These are phyloP conservation scores for Acacia confusa DNA, from an alignment of 306 rosid species.

Conservation along the genomic window DNA sequence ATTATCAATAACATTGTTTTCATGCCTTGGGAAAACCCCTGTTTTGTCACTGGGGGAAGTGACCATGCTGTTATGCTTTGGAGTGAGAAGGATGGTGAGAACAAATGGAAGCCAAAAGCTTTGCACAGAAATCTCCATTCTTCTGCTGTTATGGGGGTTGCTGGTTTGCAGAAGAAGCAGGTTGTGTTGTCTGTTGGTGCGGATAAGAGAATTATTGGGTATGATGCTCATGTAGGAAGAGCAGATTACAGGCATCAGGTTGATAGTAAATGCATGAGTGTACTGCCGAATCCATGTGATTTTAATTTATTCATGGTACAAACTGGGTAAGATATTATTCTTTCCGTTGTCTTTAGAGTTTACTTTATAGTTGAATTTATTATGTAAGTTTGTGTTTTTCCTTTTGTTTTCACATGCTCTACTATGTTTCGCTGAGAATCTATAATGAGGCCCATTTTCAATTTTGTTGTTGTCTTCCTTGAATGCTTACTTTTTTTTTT, in stretches of 20 bases:
- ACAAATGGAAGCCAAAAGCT: conserved; percentile 62
- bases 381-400: background rate
- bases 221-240: conserved; percentile 49
- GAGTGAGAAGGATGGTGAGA: conserved; percentile 58
- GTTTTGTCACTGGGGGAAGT: conserved; percentile 75
- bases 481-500: background rate
- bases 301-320: conserved; percentile 91
- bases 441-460: conserved; percentile 5
- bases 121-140: conserved; percentile 67
- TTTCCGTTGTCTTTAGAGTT: conserved; percentile 11
- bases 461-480: background rate
- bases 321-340: conserved; percentile 56
- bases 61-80: conserved; percentile 80
- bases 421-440: background rate
- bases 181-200: conserved; percentile 72
- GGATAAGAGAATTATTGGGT: conserved; percentile 78
- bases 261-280: conserved; percentile 85
- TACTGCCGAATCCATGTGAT: conserved; percentile 77
- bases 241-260: conserved; percentile 64
- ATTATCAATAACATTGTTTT: conserved; percentile 66
- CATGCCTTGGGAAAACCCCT: conserved; percentile 62
- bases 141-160: conserved; percentile 89
- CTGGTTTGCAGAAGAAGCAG: conserved; percentile 72
- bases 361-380: background rate
- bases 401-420: conserved; percentile 3